phyloP scores from a whole-genome alignment of 352 stramenopile genomes.

The Pythium dissotocum region DNA sequence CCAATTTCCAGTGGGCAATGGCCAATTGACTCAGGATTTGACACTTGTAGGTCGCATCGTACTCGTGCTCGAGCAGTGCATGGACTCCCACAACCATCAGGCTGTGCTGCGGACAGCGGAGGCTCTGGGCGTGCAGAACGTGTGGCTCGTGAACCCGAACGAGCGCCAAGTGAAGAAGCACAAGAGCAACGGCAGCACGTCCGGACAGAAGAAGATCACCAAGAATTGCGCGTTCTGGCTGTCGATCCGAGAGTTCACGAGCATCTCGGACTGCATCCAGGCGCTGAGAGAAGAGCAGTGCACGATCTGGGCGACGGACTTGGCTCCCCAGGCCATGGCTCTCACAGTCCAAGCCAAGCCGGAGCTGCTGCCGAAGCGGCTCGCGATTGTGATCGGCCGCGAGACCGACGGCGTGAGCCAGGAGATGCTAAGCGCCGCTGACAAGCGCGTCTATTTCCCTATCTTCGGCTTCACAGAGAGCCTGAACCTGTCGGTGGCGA shows the following conservation, averaged over 20 bases:
- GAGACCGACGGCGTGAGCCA: conserved; percentile 90
- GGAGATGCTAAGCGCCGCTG: conserved; percentile 86
- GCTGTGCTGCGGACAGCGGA: conserved; percentile 92
- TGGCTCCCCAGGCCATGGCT: conserved; percentile 72
- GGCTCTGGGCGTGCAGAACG: conserved; percentile 92
- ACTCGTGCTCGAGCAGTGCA: conserved; percentile 79
- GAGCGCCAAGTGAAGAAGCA: conserved; percentile 67
- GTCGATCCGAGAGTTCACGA: conserved; percentile 82
- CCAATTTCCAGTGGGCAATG: background rate
- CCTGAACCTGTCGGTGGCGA: conserved; percentile 92
- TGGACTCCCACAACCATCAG: conserved; percentile 88
- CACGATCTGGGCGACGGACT: conserved; percentile 91
- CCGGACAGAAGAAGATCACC: conserved; percentile 65
- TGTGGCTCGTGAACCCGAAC: conserved; percentile 81
- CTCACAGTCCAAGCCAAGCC: conserved; percentile 45
- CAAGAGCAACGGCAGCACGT: conserved; percentile 42
- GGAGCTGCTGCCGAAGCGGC: conserved; percentile 69
- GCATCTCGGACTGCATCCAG: conserved; percentile 78
- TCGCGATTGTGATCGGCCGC: conserved; percentile 93
- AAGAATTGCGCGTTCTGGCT: conserved; percentile 87
- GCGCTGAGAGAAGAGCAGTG: conserved; percentile 59
- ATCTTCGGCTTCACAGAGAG: conserved; percentile 94
- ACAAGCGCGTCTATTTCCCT: conserved; percentile 92
- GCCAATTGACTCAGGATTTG: background rate
- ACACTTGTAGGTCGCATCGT: conserved; percentile 46